Evolutionary conservation across 1,284 basidiomycete species (phyloP).

Genomic region (Cerioporus squamosus): DNA sequence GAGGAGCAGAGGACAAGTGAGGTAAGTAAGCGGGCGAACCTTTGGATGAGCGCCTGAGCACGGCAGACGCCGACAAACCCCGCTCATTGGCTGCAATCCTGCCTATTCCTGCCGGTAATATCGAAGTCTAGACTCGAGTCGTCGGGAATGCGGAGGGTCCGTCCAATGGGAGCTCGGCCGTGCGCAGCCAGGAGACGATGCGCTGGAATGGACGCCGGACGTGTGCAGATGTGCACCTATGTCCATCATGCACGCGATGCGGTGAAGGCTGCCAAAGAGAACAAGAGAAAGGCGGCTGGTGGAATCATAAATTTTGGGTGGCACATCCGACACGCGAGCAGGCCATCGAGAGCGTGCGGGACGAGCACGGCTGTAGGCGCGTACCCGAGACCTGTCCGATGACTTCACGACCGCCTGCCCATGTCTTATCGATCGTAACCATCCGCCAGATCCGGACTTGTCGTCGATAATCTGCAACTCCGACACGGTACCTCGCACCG

Average conservation of each 20-base stretch:
- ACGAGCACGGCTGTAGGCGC: neutral
- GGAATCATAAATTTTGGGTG: conserved; percentile 3
- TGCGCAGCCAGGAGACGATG: neutral
- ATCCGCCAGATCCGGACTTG: conserved; percentile 15
- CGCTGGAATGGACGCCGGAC: neutral
- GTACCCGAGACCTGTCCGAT: conserved; percentile 12
- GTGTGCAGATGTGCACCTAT: neutral
- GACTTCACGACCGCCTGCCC: conserved; percentile 9
- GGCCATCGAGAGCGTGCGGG: neutral
- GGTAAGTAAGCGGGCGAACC: neutral
- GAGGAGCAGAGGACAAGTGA: too few species aligned
- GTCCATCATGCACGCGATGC: neutral
- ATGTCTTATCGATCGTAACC: conserved; percentile 24
- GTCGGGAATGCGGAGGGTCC: conserved; percentile 2
- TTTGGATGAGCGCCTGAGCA: neutral
- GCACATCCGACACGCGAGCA: neutral
- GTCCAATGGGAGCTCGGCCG: neutral
- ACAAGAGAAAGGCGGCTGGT: too few species aligned
- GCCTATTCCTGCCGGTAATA: too few species aligned
- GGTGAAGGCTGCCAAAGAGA: neutral
- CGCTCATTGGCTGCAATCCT: neutral
- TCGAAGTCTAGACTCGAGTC: neutral
- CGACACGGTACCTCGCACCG: conserved; percentile 9
- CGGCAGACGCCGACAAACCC: neutral
- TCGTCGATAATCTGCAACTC: conserved; percentile 16